A percentile compares a stretch with the other conserved stretches of the same genome.
phyloP scores from a whole-genome alignment of 371 early-diverging fungal species.

The Parasitella parasitica region DNA sequence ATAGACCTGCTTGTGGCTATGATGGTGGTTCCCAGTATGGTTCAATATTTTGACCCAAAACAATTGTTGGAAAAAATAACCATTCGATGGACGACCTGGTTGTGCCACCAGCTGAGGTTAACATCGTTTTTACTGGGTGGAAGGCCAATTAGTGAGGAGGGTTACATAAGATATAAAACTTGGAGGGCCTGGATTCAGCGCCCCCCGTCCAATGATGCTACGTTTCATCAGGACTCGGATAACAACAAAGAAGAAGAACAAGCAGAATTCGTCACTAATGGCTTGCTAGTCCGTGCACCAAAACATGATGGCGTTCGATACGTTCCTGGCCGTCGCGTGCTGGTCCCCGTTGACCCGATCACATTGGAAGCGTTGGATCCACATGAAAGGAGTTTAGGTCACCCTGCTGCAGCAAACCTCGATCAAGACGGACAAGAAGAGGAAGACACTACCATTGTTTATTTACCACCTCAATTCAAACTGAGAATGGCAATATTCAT shows the following conservation, averaged over 20 bases:
- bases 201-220: background rate
- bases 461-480: constrained; percentile 63
- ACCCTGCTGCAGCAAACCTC: constrained; percentile 27
- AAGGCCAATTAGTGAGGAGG: constrained; percentile 56
- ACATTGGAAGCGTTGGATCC: constrained; percentile 10
- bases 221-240: background rate
- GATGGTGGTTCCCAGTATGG: constrained; percentile 59
- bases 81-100: constrained; percentile 57
- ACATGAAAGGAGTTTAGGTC: constrained; percentile 56
- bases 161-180: constrained; percentile 4
- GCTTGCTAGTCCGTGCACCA: constrained; percentile 55
- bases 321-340: constrained; percentile 9
- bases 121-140: constrained; percentile 78
- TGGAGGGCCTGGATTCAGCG: constrained; percentile 12
- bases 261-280: background rate
- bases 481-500: constrained; percentile 11
- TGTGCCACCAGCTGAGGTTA: constrained; percentile 63
- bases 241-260: background rate
- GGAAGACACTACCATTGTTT: constrained; percentile 52
- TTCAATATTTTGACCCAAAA: constrained; percentile 52
- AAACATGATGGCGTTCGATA: constrained; percentile 24
- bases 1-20: constrained; percentile 73
- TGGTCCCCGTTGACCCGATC: constrained; percentile 14
- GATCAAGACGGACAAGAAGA: constrained; percentile 47
- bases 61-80: constrained; percentile 40